Percentiles rank a stretch among this genome's conserved stretches.
These are phyloP conservation scores for Kingdonia uniflora DNA, from an alignment of 164 flowering plant species.

Conservation along the genomic window DNA sequence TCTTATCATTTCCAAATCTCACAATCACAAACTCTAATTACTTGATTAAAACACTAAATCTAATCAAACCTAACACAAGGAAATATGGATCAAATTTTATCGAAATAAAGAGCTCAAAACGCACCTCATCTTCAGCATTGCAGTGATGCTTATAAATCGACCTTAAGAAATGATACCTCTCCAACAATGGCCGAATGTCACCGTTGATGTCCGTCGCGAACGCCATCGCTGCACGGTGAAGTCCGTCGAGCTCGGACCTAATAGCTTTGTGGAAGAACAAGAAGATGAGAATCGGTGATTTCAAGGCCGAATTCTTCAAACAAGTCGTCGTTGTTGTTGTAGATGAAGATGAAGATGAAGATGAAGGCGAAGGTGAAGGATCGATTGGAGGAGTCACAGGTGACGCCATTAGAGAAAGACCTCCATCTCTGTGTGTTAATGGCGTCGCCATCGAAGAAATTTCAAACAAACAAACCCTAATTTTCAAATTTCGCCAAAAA, in stretches of 20 bases:
- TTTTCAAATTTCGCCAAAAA: no score
- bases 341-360: slow-evolving; percentile 6
- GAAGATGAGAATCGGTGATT: slow-evolving; percentile 76
- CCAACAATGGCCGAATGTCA: slow-evolving; percentile 38
- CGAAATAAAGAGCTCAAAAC: no score
- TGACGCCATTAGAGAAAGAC: slow-evolving; percentile 41
- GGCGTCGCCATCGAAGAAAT: slow-evolving; percentile 56
- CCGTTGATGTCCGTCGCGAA: slow-evolving; percentile 34
- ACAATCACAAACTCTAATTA: no score
- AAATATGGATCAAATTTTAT: no score
- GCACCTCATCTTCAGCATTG: slow-evolving; percentile 47
- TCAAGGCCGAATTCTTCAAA: slow-evolving; percentile 22
- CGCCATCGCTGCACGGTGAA: slow-evolving; percentile 56
- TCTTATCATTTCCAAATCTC: no score
- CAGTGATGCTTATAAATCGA: slow-evolving; percentile 75
- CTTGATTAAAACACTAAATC: no score
- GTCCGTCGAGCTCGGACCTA: slow-evolving; percentile 63
- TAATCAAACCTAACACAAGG: no score
- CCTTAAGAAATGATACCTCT: slow-evolving; percentile 55
- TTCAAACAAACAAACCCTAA: slow-evolving; percentile 11
- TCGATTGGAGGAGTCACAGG: slow-evolving; percentile 33
- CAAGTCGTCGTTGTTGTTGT: slow-evolving; percentile 7
- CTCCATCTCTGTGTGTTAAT: slow-evolving; percentile 36
- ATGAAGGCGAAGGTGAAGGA: slow-evolving; percentile 12
- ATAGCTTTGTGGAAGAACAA: slow-evolving; percentile 85